Evolutionary conservation across 2,329 filamentous ascomycete genomes (phyloP), one percentile per base, ranked within the genome.

Genomic region (Aquanectria penicillioides): DNA sequence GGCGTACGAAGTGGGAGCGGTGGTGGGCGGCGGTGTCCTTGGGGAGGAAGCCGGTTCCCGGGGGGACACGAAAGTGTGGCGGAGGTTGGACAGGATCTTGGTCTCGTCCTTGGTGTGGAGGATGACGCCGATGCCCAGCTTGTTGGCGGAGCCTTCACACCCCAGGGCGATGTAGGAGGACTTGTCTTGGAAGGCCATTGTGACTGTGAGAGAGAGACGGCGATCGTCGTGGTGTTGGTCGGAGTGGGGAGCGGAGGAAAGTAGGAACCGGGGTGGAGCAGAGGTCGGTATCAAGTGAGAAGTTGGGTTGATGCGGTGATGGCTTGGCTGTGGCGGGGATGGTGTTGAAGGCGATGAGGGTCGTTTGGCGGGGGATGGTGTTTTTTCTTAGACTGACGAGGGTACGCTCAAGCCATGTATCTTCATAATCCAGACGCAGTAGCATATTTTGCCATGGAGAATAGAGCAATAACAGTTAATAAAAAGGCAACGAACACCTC

Each of bases 1-100:
- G 82, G 20, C 83, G 80, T 13, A 93, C 90, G 63, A 98, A 92
- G 88, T 91, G 92, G 73, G 87, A 75, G 64, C 95, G 89, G 83
- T 99, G 95, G 79, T 99, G 95, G 49, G 87, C 86, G 13, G 95
- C 95, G 1, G 94, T 97, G 79, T 99, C 95, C 75, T 98, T 97
- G 61, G 95, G 95, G 5, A 98, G 86, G 78, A 99, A 98, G 5
- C 95, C 95, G 59, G 94, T 91, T 37, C 95, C 95, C 1, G 95
- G 93, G 95, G 94, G 38, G 94, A 92, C 70, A 90, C 84, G 80
- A 94, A 99, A 17, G 95, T 99, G 80, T 98, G 91, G 52, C 95
- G 91, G 66, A 99, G 85, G 80, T 99, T 99, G 73, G 94, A 89
- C 66, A 99, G 92, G 73, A 99, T 89, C 31, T 82, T 80, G 58